Conservation (phyloP, 169 alveolate genomes). For the Plasmodium cynomolgi region DNA sequence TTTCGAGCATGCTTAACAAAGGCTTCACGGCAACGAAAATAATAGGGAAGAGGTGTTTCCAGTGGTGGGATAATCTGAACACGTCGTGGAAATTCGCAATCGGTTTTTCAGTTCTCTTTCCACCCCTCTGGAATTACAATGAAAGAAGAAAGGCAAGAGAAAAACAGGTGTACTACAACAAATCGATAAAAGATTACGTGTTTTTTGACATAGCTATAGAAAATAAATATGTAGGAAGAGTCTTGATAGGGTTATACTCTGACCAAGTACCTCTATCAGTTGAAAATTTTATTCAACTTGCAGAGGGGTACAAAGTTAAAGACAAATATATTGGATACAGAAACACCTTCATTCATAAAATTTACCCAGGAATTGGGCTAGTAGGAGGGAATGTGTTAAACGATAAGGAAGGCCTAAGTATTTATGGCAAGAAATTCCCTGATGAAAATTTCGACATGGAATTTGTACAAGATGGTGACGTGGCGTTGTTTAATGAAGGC, state of each 20-base stretch:
- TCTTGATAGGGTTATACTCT: constrained; percentile 84
- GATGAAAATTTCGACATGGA: constrained; percentile 81
- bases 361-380: constrained; percentile 80
- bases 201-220: constrained; percentile 83
- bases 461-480: constrained; percentile 85
- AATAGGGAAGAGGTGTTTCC: constrained; percentile 50
- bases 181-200: constrained; percentile 82
- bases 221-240: constrained; percentile 81
- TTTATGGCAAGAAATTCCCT: constrained; percentile 81
- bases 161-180: constrained; percentile 53
- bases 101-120: constrained; percentile 34
- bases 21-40: constrained; percentile 30
- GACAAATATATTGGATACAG: constrained; percentile 80
- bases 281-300: constrained; percentile 83
- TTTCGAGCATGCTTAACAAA: constrained; percentile 34
- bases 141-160: constrained; percentile 72
- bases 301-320: constrained; percentile 79
- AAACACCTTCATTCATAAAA: constrained; percentile 77
- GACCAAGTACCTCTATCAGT: constrained; percentile 82
- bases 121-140: constrained; percentile 67
- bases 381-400: constrained; percentile 82
- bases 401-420: constrained; percentile 78
- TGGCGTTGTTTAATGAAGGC: constrained; percentile 80
- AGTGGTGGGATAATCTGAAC: constrained; percentile 57
- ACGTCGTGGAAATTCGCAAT: constrained; percentile 55